Conservation (phyloP, 306 rosid species). For the Vicia villosa region DNA sequence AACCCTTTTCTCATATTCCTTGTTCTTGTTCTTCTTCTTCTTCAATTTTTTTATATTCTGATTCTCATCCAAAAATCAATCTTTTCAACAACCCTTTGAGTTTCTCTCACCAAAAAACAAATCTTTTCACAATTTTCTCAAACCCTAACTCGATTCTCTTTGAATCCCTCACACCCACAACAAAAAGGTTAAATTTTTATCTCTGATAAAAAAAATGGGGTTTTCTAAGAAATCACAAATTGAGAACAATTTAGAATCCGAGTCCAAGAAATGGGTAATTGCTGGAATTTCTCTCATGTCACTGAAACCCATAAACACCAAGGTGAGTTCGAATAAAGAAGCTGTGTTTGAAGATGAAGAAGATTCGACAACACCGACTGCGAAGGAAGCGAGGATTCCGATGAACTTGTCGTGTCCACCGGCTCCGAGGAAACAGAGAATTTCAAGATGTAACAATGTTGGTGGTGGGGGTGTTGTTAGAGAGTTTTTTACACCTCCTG, state of each 20-base stretch:
- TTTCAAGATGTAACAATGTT: slow-evolving; percentile 50
- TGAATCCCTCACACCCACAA: slow-evolving; percentile 33
- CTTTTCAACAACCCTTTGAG: slow-evolving; percentile 36
- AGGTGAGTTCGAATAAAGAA: slow-evolving; percentile 39
- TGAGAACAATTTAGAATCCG: slow-evolving; percentile 66
- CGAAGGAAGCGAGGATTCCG: slow-evolving; percentile 76
- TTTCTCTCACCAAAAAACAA: slow-evolving; percentile 9
- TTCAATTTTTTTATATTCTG: slow-evolving; percentile 32
- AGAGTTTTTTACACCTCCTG: slow-evolving; percentile 83
- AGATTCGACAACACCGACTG: slow-evolving; percentile 75
- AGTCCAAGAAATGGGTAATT: slow-evolving; percentile 73
- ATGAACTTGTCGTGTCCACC: slow-evolving; percentile 72
- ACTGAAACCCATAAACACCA: slow-evolving; percentile 75
- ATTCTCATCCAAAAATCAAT: slow-evolving; percentile 41
- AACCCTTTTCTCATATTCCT: slow-evolving; percentile 74
- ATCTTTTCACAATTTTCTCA: slow-evolving; percentile 17
- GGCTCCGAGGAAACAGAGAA: slow-evolving; percentile 80
- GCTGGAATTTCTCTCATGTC: slow-evolving; percentile 69
- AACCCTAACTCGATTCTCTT: background rate
- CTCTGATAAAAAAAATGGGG: slow-evolving; percentile 53
- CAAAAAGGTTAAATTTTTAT: slow-evolving; percentile 4
- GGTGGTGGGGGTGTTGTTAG: slow-evolving; percentile 45
- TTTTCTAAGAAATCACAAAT: slow-evolving; percentile 73
- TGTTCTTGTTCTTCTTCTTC: slow-evolving; percentile 33
- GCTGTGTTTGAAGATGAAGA: slow-evolving; percentile 41